These are phyloP conservation scores for Postia placenta DNA, from an alignment of 768 basidiomycete species.

Conservation along the genomic window DNA sequence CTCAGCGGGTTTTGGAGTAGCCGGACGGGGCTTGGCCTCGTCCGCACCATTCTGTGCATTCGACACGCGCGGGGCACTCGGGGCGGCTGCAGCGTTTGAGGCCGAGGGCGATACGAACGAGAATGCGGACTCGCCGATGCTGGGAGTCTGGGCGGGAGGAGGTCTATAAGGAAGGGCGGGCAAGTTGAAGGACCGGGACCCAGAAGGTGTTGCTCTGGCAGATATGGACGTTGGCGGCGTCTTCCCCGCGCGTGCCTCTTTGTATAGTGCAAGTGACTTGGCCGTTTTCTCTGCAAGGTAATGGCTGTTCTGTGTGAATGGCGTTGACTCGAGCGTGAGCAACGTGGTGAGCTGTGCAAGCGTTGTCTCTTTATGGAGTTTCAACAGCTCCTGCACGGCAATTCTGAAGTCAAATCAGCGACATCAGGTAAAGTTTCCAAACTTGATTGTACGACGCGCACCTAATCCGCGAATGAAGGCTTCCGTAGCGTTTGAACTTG, in stretches of 20 bases:
- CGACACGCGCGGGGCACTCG: no score
- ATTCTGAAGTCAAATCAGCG: conserved; percentile 4
- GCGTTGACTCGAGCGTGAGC: conserved; percentile 16
- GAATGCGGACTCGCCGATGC: no score
- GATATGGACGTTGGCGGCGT: not conserved
- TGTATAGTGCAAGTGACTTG: conserved; percentile 33
- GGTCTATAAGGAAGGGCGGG: no score
- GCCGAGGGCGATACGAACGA: no score
- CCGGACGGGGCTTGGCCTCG: no score
- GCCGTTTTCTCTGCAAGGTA: conserved; percentile 29
- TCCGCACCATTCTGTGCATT: not conserved
- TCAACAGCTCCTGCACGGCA: conserved; percentile 10
- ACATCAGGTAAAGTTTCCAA: no score
- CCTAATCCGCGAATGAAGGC: conserved; percentile 30
- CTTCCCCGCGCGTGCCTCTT: conserved; percentile 23
- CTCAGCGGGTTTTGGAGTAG: not conserved
- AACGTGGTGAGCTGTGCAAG: not conserved
- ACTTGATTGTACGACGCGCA: conserved; percentile 11
- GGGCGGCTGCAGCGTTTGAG: no score
- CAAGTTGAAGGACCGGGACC: no score
- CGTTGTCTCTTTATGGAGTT: conserved; percentile 4
- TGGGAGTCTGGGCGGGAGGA: no score
- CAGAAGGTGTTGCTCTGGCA: not conserved
- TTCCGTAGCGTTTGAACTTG: conserved; percentile 36
- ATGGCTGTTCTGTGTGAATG: conserved; percentile 38